These are phyloP conservation scores for Dichotomocladium elegans DNA, from an alignment of 371 early-diverging fungal species.

Conservation along the genomic window DNA sequence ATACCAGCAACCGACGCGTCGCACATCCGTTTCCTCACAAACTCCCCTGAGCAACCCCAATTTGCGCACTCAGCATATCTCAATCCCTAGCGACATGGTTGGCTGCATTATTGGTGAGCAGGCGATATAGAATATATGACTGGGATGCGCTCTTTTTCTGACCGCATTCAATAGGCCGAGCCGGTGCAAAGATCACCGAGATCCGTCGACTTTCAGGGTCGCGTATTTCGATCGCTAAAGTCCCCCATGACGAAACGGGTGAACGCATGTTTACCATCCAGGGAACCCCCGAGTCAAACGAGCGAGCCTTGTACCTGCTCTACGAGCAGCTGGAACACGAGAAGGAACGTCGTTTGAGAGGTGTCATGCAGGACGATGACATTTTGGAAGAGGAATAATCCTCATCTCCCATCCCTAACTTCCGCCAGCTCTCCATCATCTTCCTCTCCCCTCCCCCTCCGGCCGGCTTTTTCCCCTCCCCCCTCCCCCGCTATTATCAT, in stretches of 20 bases:
- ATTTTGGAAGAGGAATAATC: slow-evolving; percentile 32
- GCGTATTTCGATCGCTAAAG: slow-evolving; percentile 81
- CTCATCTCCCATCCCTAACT: too few relatives aligned
- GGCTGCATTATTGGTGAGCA: slow-evolving; percentile 77
- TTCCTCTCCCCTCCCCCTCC: too few relatives aligned
- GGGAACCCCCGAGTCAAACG: slow-evolving; percentile 81
- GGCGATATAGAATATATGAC: background rate
- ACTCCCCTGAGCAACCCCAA: slow-evolving; percentile 22
- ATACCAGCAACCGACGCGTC: slow-evolving; percentile 10
- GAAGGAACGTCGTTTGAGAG: slow-evolving; percentile 69
- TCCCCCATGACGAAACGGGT: slow-evolving; percentile 68
- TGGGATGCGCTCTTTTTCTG: background rate
- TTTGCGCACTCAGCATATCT: slow-evolving; percentile 72
- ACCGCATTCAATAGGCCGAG: slow-evolving; percentile 56
- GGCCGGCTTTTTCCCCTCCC: too few relatives aligned
- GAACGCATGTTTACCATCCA: slow-evolving; percentile 90
- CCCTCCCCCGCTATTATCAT: too few relatives aligned
- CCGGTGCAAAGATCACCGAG: slow-evolving; percentile 86
- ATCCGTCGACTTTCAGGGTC: slow-evolving; percentile 84
- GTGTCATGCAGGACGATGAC: slow-evolving; percentile 28
- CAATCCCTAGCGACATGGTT: slow-evolving; percentile 86
- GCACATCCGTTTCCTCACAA: slow-evolving; percentile 18
- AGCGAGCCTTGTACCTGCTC: slow-evolving; percentile 84
- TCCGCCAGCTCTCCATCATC: too few relatives aligned
- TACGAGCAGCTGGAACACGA: slow-evolving; percentile 86